These are phyloP conservation scores for Cystofilobasidium capitatum DNA, from an alignment of 768 basidiomycete species.

Conservation along the genomic window DNA sequence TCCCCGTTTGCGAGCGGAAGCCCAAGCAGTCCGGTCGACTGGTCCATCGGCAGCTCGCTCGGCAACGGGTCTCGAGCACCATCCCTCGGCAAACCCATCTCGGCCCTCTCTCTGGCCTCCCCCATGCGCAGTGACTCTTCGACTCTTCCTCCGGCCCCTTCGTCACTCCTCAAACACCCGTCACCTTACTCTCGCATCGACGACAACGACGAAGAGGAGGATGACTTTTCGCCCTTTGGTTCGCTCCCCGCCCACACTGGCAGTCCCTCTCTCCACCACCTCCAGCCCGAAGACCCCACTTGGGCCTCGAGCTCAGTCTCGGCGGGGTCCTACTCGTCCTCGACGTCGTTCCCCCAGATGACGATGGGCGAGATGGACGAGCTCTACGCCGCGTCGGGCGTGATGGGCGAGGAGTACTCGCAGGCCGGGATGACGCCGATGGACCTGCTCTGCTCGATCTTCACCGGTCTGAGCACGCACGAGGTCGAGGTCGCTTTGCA, in stretches of 20 bases:
- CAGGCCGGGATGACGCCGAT: conserved; percentile 66
- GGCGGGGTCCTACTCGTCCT: conserved; percentile 18
- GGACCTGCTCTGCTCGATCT: conserved; percentile 88
- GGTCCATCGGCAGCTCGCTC: conserved; percentile 1
- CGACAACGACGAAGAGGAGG: conserved; percentile 50
- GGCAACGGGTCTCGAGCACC: conserved; percentile 38
- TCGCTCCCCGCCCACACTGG: conserved; percentile 44
- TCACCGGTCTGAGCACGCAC: conserved; percentile 75
- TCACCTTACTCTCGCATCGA: conserved; percentile 23
- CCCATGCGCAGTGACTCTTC: neutral
- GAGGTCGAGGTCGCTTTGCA: conserved; percentile 89
- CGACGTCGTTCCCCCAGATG: conserved; percentile 27
- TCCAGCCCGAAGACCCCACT: conserved; percentile 39
- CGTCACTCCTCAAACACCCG: conserved; percentile 32
- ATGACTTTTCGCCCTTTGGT: conserved; percentile 42
- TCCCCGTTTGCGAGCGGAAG: neutral
- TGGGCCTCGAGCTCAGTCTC: conserved; percentile 13
- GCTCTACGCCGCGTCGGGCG: conserved; percentile 20
- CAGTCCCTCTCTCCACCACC: conserved; percentile 53
- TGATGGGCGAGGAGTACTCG: conserved; percentile 20
- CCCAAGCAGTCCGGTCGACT: neutral
- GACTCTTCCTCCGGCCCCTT: conserved; percentile 9
- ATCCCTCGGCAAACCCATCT: conserved; percentile 48
- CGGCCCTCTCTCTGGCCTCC: no score
- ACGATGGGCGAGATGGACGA: conserved; percentile 12